Evolutionary conservation across 106 monocot species (phyloP).

Genomic region (Acorus gramineus): DNA sequence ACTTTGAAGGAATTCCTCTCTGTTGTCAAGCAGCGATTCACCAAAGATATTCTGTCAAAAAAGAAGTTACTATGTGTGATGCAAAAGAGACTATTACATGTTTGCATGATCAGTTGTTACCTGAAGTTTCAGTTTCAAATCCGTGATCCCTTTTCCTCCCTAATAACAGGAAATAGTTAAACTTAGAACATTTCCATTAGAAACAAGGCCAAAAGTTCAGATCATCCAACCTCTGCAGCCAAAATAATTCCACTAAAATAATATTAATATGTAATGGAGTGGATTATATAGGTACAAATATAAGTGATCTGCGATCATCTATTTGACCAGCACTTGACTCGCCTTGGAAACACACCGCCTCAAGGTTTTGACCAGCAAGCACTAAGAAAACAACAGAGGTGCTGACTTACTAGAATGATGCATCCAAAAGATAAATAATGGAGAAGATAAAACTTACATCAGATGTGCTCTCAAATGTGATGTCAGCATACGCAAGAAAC

Average conservation of each 20-base stretch:
- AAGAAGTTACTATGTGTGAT: conserved; percentile 3
- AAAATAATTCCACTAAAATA: too few relatives aligned
- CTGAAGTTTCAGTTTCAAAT: conserved; percentile 64
- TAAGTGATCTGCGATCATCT: too few relatives aligned
- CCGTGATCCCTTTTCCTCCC: conserved; percentile 91
- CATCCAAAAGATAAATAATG: too few relatives aligned
- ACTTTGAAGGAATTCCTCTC: conserved; percentile 53
- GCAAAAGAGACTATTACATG: background rate
- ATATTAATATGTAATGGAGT: too few relatives aligned
- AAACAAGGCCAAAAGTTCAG: too few relatives aligned
- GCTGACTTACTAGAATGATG: too few relatives aligned
- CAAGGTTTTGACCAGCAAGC: too few relatives aligned
- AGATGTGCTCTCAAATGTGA: conserved; percentile 40
- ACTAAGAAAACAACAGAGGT: too few relatives aligned
- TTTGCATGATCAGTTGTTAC: conserved; percentile 22
- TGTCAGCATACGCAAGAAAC: conserved; percentile 79
- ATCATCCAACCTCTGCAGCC: too few relatives aligned
- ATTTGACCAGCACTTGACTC: too few relatives aligned
- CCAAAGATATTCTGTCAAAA: conserved; percentile 78
- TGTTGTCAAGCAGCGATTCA: conserved; percentile 58
- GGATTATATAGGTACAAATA: too few relatives aligned
- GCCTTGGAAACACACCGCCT: too few relatives aligned
- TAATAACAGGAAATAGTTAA: conserved; percentile 17
- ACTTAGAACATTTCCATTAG: background rate
- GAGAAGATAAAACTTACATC: conserved; percentile 47